A percentile compares a stretch with the other conserved stretches of the same genome.
Conservation (phyloP, 1,284 basidiomycete species). For the Cutaneotrichosporon spelunceum region DNA sequence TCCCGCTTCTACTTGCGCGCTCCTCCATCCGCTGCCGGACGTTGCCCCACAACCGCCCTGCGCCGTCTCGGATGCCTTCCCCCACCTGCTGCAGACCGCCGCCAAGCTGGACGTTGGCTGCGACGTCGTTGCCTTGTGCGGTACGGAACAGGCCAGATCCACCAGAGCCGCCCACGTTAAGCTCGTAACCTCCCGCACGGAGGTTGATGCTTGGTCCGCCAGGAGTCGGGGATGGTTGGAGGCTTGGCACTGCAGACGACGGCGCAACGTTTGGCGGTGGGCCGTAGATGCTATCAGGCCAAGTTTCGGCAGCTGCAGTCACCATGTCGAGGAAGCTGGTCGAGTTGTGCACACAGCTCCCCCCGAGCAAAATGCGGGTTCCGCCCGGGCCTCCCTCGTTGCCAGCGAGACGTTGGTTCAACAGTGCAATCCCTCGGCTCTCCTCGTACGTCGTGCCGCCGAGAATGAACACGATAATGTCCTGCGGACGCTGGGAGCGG, state of each 20-base stretch:
- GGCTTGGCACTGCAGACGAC: conserved; percentile 38
- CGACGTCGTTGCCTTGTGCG: conserved; percentile 56
- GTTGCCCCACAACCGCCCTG: conserved; percentile 78
- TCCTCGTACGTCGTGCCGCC: conserved; percentile 94
- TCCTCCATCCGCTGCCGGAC: conserved; percentile 87
- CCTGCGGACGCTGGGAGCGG: conserved; percentile 62
- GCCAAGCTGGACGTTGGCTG: conserved; percentile 71
- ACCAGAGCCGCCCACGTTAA: conserved; percentile 78
- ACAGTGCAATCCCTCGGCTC: conserved; percentile 71
- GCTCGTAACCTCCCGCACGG: conserved; percentile 83
- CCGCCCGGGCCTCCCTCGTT: conserved; percentile 55
- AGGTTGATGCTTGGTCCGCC: conserved; percentile 62
- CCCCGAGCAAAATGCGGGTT: conserved; percentile 74
- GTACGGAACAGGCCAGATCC: conserved; percentile 79
- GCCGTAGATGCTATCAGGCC: conserved; percentile 45
- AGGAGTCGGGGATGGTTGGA: conserved; percentile 54
- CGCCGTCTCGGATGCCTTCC: conserved; percentile 59
- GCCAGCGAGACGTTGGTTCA: conserved; percentile 70
- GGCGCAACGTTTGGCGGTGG: conserved; percentile 30
- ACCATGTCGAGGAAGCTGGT: conserved; percentile 59
- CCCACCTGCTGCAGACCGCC: conserved; percentile 62
- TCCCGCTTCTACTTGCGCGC: conserved; percentile 63
- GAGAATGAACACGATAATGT: conserved; percentile 90
- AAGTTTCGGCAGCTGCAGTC: conserved; percentile 43
- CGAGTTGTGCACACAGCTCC: conserved; percentile 89